These are phyloP conservation scores for Chlorella variabilis DNA, from an alignment of 163 green algal genomes.

Conservation along the genomic window DNA sequence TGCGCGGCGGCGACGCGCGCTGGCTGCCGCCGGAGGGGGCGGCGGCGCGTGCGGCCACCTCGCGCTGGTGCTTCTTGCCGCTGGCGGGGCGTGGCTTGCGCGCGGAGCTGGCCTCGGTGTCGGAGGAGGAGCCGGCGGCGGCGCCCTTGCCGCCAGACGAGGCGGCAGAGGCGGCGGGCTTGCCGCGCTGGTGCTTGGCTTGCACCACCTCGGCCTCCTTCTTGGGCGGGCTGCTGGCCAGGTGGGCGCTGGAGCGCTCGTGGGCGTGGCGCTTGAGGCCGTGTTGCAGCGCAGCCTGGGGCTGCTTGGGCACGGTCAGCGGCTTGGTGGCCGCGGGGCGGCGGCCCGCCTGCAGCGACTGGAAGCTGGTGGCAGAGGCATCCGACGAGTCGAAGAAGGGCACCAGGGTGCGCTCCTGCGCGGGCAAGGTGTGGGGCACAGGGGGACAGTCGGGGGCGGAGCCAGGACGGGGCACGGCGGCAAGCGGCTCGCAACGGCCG, in stretches of 20 bases:
- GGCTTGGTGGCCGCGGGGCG: not conserved
- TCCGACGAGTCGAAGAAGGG: constrained; percentile 37
- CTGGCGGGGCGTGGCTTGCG: not conserved
- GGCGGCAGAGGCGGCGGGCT: not conserved
- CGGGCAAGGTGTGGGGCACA: not conserved
- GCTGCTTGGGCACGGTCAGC: not conserved
- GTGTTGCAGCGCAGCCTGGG: not conserved
- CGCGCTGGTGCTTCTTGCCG: constrained; percentile 30
- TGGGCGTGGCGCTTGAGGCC: constrained; percentile 30
- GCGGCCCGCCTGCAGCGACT: not conserved
- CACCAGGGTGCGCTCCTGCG: constrained; percentile 47
- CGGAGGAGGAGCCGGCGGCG: not conserved
- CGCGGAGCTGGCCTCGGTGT: not conserved
- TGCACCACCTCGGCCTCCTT: constrained; percentile 22
- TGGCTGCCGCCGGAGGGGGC: not conserved
- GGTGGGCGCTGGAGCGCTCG: constrained; percentile 16
- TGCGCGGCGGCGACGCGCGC: constrained; percentile 33
- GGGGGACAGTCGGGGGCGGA: too few species aligned
- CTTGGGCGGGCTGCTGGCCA: constrained; percentile 15
- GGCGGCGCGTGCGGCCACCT: constrained; percentile 1
- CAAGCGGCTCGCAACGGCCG: too few species aligned
- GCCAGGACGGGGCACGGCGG: not conserved
- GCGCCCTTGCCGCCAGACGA: not conserved
- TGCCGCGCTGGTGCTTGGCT: constrained; percentile 10
- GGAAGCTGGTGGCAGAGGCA: not conserved